phyloP scores from a whole-genome alignment of 2,329 filamentous ascomycete genomes.

The Penicillium expansum region DNA sequence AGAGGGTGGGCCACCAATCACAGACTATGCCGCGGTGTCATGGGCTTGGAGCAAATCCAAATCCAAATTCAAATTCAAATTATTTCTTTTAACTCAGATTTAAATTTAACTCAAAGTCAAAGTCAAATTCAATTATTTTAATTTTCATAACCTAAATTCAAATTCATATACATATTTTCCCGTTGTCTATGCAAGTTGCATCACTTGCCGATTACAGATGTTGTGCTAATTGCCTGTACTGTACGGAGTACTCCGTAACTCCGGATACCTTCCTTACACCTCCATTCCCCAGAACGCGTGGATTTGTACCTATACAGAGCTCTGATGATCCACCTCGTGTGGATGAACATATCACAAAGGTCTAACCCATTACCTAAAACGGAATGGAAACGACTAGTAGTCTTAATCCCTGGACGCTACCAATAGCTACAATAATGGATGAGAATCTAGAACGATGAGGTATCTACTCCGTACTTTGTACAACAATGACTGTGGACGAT shows the following conservation, averaged over 20 bases:
- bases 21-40: background rate
- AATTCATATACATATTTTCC: too few relatives aligned
- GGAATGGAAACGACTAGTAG: background rate
- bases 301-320: background rate
- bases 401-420: background rate
- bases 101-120: background rate
- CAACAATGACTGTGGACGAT: too few relatives aligned
- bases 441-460: background rate
- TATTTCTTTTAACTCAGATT: background rate
- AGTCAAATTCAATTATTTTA: background rate
- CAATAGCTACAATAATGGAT: background rate
- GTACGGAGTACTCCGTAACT: background rate
- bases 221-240: background rate
- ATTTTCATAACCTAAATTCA: too few relatives aligned
- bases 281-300: background rate
- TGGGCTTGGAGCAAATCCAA: slow-evolving; percentile 10
- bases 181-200: background rate
- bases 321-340: background rate
- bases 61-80: slow-evolving; percentile 2
- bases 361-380: background rate
- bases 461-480: background rate
- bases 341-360: background rate
- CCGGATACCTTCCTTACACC: background rate
- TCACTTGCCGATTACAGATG: background rate
- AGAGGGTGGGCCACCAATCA: slow-evolving; percentile 16